These are phyloP conservation scores for Calonectria honghensis DNA, from an alignment of 2,329 filamentous ascomycete species.

Conservation along the genomic window DNA sequence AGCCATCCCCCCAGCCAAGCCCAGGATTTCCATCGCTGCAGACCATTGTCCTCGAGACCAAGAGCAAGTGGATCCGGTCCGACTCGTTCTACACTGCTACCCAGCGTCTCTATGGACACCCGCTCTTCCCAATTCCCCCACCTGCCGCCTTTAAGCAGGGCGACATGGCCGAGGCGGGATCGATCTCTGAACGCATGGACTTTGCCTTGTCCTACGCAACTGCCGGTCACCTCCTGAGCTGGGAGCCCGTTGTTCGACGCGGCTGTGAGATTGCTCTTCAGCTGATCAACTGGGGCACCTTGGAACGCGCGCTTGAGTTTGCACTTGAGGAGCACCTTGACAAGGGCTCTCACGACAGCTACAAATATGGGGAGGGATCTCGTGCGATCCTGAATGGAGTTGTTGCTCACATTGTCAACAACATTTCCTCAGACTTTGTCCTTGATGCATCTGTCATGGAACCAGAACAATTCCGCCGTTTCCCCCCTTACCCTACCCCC, in stretches of 20 bases:
- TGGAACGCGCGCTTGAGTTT: conserved; percentile 78
- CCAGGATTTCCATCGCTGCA: conserved; percentile 51
- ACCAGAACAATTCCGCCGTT: conserved; percentile 63
- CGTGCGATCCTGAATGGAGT: conserved; percentile 73
- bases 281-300: conserved; percentile 77
- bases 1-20: conserved; percentile 57
- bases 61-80: conserved; percentile 72
- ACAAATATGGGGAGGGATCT: conserved; percentile 72
- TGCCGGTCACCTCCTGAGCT: conserved; percentile 75
- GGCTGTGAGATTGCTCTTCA: conserved; percentile 76
- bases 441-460: conserved; percentile 69
- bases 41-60: conserved; percentile 66
- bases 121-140: conserved; percentile 65
- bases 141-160: conserved; percentile 53
- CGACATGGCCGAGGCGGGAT: conserved; percentile 61
- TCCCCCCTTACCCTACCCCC: conserved; percentile 54
- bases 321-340: conserved; percentile 65
- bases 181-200: conserved; percentile 66
- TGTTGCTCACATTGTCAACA: conserved; percentile 75
- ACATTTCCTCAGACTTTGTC: conserved; percentile 76
- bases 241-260: conserved; percentile 72
- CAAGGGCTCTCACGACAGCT: conserved; percentile 64
- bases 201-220: conserved; percentile 80
- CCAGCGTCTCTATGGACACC: conserved; percentile 75
- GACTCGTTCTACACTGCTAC: conserved; percentile 75